Conservation (phyloP, 2,329 filamentous ascomycete species). For the Neospermospora avenae region DNA sequence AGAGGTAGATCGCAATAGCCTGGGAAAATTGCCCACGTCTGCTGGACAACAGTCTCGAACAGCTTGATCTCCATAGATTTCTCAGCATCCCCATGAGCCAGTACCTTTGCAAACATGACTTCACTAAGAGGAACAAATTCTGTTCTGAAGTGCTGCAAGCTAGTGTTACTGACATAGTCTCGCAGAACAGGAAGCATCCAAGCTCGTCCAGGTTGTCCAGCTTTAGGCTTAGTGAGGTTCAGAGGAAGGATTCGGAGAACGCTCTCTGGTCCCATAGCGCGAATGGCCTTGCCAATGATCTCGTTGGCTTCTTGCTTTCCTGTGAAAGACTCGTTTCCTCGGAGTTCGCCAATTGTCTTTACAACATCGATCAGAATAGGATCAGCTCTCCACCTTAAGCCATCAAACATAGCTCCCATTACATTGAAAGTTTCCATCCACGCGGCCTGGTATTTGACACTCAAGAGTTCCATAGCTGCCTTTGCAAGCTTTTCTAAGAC, state of each 20-base stretch:
- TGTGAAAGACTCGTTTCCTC: conserved; percentile 81
- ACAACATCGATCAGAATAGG: conserved; percentile 75
- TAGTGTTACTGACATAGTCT: conserved; percentile 86
- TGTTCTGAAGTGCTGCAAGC: conserved; percentile 76
- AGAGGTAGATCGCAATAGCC: conserved; percentile 93
- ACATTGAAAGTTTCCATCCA: conserved; percentile 95
- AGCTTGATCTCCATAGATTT: conserved; percentile 98
- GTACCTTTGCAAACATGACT: conserved; percentile 80
- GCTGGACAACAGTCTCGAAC: conserved; percentile 92
- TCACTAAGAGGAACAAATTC: conserved; percentile 90
- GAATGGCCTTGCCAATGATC: conserved; percentile 82
- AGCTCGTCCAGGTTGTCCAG: conserved; percentile 78
- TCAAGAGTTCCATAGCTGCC: conserved; percentile 70
- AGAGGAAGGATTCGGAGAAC: conserved; percentile 80
- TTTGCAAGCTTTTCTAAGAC: conserved; percentile 76
- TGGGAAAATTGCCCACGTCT: conserved; percentile 90
- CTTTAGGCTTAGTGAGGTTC: conserved; percentile 75
- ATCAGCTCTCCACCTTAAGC: conserved; percentile 77
- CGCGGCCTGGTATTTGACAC: conserved; percentile 87
- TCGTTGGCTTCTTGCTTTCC: conserved; percentile 94
- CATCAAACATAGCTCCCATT: conserved; percentile 80
- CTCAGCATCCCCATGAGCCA: conserved; percentile 75
- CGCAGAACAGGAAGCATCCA: conserved; percentile 93
- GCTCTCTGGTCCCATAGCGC: conserved; percentile 83
- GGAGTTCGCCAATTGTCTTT: conserved; percentile 79